Percentiles rank a stretch among this genome's conserved stretches.
Conservation (phyloP, 2,329 filamentous ascomycete genomes). For the Penicillium sp. region DNA sequence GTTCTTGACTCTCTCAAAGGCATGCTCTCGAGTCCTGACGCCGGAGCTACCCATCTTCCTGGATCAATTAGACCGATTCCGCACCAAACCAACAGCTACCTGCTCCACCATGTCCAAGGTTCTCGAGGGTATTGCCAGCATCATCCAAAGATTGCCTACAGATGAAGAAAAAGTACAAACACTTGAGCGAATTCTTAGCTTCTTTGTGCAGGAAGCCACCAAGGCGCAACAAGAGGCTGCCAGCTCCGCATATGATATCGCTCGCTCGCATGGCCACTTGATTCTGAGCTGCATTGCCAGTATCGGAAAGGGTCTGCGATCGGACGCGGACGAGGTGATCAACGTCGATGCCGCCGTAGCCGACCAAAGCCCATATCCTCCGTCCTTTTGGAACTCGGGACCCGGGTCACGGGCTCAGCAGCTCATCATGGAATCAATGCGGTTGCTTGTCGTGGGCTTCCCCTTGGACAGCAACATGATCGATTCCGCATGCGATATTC, state of each 20-base stretch:
- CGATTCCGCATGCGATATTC: constrained; percentile 53
- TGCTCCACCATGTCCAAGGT: constrained; percentile 50
- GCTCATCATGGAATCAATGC: constrained; percentile 49
- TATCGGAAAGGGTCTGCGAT: constrained; percentile 48
- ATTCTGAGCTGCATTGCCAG: constrained; percentile 50
- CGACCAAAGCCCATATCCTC: constrained; percentile 37
- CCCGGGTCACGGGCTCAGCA: constrained; percentile 41
- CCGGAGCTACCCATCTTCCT: constrained; percentile 52
- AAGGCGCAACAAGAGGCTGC: constrained; percentile 41
- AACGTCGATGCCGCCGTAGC: constrained; percentile 37
- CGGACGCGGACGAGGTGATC: constrained; percentile 45
- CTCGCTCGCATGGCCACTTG: constrained; percentile 42
- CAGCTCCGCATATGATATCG: constrained; percentile 41
- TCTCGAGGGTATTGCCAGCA: constrained; percentile 52
- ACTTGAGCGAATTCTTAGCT: constrained; percentile 46
- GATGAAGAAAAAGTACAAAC: constrained; percentile 50
- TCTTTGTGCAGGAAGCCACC: constrained; percentile 45
- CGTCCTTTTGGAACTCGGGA: constrained; percentile 48
- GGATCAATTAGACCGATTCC: constrained; percentile 48
- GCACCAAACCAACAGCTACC: constrained; percentile 45
- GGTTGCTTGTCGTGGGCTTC: constrained; percentile 49
- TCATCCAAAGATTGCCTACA: constrained; percentile 48
- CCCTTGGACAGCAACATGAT: constrained; percentile 50
- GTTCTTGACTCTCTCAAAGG: constrained; percentile 52
- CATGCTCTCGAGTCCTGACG: constrained; percentile 49